Evolutionary conservation across 2,329 filamentous ascomycete genomes (phyloP), one percentile per base, ranked within the genome.

Genomic region (Epichloe aotearoae): DNA sequence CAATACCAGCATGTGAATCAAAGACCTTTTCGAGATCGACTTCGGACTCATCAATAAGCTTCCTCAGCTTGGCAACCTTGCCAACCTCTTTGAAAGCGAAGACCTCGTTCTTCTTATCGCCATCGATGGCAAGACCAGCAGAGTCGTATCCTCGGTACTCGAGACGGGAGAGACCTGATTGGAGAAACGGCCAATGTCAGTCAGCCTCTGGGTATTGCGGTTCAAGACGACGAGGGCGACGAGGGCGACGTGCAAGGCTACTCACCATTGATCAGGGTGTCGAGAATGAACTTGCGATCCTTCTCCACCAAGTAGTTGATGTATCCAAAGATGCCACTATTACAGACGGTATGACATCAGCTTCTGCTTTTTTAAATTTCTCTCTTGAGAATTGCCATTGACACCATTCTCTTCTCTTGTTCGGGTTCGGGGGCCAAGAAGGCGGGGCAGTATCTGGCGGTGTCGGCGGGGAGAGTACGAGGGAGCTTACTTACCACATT

Each of bases 131-230:
- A 58, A 98, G 79, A 75, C 93, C 93, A 55, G 93, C 91, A 57
- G 93, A 97, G 71, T 98, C 93, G 71, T 98, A 98, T 61, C 93
- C 93, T 71, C 93, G 87, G 77, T 98, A 98, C 74, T 98, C 93
- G 63, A 98, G 86, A 68, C 93, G 86, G 54, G 88, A 86, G 54
- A 97, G 86, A 65, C 91, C 90, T 95, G 65, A 56, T 53, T 53
- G 53, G 46, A 49, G 47, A 51, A 50, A 47, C 53, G 54, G 47
- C 5, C 53, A 50, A 47, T 51, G 54, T 56, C 57, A 58, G 54
- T 56, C 57, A 58, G 53, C 52, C 45, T 26, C 4, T 37, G 10
- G 3, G 12, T 5, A 3, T 19, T 8, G 19, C 33, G 38, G 12
- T 17, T 45, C 15, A 12, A 17, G 23, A 14, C 12, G 23, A n/a